Percentiles rank a stretch among this genome's conserved stretches.
Conservation (phyloP, 2,329 filamentous ascomycete genomes). For the Pseudomassariella vexata region DNA sequence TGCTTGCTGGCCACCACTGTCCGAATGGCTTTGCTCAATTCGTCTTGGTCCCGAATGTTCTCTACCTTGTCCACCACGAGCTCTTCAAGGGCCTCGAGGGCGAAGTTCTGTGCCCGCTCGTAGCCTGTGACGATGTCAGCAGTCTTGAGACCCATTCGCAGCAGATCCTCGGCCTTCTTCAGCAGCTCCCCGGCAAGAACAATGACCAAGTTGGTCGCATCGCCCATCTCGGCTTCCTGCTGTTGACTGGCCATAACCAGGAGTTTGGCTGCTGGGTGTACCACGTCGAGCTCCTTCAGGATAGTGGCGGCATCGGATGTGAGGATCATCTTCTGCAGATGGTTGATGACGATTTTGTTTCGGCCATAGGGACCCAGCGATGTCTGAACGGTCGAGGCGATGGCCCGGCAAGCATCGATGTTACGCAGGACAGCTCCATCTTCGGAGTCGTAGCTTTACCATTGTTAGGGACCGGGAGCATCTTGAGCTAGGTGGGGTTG, state of each 20-base stretch:
- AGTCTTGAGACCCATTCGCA: constrained; percentile 97
- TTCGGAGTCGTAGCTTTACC: constrained; percentile 86
- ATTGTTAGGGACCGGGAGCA: constrained; percentile 10
- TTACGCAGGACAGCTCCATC: constrained; percentile 98
- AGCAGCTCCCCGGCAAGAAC: constrained; percentile 90
- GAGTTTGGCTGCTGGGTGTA: constrained; percentile 95
- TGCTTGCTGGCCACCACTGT: constrained; percentile 97
- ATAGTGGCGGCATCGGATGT: constrained; percentile 98
- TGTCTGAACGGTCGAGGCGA: constrained; percentile 92
- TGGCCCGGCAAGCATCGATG: constrained; percentile 96
- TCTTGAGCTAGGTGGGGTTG: constrained; percentile 17
- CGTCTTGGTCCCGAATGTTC: constrained; percentile 71
- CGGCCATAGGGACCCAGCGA: constrained; percentile 95
- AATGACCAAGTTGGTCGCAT: constrained; percentile 96
- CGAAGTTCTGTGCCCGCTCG: constrained; percentile 87
- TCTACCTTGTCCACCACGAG: constrained; percentile 86
- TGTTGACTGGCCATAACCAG: constrained; percentile 98
- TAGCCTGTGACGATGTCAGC: constrained; percentile 95
- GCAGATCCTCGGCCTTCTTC: constrained; percentile 92
- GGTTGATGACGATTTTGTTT: constrained; percentile 99
- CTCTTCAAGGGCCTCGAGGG: constrained; percentile 79
- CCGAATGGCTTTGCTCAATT: constrained; percentile 90
- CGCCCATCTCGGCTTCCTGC: constrained; percentile 98
- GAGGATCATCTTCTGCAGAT: constrained; percentile 98
- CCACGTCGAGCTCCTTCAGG: constrained; percentile 92